These are phyloP conservation scores for Suhomyces kunorum DNA, from an alignment of 1,139 yeast species.

Conservation along the genomic window DNA sequence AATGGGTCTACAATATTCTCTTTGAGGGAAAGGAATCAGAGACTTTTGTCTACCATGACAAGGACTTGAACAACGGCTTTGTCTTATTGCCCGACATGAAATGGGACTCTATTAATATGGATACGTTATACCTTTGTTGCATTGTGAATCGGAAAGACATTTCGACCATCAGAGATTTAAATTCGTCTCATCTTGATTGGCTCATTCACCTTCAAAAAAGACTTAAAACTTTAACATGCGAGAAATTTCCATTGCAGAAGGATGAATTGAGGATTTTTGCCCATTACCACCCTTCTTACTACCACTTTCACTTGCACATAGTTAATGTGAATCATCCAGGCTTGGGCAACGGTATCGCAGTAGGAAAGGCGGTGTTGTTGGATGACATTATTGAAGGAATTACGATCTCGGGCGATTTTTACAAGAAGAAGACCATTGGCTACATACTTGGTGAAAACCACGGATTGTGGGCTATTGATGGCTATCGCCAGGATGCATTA, in stretches of 20 bases:
- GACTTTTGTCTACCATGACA: conserved; percentile 63
- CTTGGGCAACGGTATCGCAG: conserved; percentile 65
- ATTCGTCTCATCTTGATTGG: conserved; percentile 57
- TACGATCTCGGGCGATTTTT: conserved; percentile 48
- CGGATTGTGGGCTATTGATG: conserved; percentile 61
- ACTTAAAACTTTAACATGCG: conserved; percentile 50
- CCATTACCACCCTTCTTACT: conserved; percentile 95
- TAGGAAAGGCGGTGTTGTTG: conserved; percentile 79
- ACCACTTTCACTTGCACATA: conserved; percentile 92
- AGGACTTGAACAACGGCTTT: conserved; percentile 56
- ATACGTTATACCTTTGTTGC: conserved; percentile 73
- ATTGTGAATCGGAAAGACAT: conserved; percentile 74
- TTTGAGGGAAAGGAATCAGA: conserved; percentile 85
- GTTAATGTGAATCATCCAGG: conserved; percentile 76
- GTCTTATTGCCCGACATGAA: conserved; percentile 80
- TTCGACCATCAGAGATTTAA: conserved; percentile 76
- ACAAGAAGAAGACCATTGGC: conserved; percentile 43
- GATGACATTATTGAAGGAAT: conserved; percentile 82
- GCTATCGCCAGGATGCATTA: conserved; percentile 11
- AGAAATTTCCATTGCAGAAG: conserved; percentile 34
- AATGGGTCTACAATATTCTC: conserved; percentile 90
- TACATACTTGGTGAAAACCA: conserved; percentile 76
- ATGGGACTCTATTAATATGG: conserved; percentile 81
- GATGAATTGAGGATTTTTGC: conserved; percentile 71
- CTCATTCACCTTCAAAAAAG: conserved; percentile 47